phyloP scores from a whole-genome alignment of 208 protist genomes.

The Vickermania ingenoplastis region DNA sequence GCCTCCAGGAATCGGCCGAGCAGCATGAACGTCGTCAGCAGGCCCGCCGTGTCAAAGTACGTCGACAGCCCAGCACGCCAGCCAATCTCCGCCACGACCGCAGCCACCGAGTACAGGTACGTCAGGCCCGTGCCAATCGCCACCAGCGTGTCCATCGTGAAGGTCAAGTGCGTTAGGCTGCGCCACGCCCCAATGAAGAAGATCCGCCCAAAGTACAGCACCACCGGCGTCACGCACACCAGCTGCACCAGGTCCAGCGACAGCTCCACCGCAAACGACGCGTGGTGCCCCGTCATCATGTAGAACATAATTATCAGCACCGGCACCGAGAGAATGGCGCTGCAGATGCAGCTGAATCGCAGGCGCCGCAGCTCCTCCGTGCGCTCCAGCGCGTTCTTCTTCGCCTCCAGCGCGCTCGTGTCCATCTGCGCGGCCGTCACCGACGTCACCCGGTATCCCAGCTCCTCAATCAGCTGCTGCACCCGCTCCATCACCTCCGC shows the following conservation, averaged over 20 bases:
- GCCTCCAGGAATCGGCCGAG: constrained; percentile 94
- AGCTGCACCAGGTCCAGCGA: constrained; percentile 54
- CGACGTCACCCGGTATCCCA: constrained; percentile 25
- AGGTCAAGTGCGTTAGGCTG: constrained; percentile 38
- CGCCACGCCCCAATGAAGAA: constrained; percentile 69
- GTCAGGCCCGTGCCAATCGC: constrained; percentile 65
- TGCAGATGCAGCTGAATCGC: constrained; percentile 26
- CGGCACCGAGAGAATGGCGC: constrained; percentile 49
- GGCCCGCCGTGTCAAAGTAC: constrained; percentile 94
- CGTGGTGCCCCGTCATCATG: constrained; percentile 23
- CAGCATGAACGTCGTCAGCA: constrained; percentile 94
- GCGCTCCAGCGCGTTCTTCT: constrained; percentile 46
- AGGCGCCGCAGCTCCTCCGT: constrained; percentile 51
- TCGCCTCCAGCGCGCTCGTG: constrained; percentile 13
- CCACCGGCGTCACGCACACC: constrained; percentile 62
- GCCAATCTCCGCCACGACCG: constrained; percentile 28
- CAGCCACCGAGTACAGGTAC: constrained; percentile 73
- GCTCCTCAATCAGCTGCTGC: constrained; percentile 24
- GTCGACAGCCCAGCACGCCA: constrained; percentile 16
- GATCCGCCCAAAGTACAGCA: constrained; percentile 63
- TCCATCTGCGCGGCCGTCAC: neutral
- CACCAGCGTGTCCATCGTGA: constrained; percentile 88
- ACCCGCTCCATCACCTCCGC: constrained; percentile 4
- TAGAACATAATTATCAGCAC: constrained; percentile 55
- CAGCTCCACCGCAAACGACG: constrained; percentile 6